Evolutionary conservation across 495 filamentous ascomycete genomes (phyloP), one percentile per base, ranked within the genome.

Genomic region (Neurospora sp.): DNA sequence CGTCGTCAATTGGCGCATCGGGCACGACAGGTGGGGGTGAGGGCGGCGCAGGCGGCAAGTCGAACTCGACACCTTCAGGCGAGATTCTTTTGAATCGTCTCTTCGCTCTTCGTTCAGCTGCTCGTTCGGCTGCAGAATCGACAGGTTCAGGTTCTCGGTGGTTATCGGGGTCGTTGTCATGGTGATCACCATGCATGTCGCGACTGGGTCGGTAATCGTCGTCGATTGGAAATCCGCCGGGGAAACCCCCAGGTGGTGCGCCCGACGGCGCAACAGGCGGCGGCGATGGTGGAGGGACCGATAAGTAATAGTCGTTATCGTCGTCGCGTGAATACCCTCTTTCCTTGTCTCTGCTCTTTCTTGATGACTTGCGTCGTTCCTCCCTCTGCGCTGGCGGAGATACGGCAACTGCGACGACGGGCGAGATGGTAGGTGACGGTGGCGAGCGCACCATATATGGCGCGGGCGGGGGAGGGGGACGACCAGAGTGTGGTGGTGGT

Each of bases 181-280:
- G 73, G 5, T 10, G 53, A 31, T 66, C 53, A 31, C 22, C 53
- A 66, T 66, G 53, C 53, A 66, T 66, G 53, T 66, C 53, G 53
- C 53, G 53, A 66, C 53, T 66, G 12, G 53, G 53, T 73, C 53
- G 59, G 12, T 78, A 75, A 20, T 82, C 84, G 35, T 80, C 77
- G 70, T 83, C 84, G 37, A 75, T 31, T 3, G 86, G 87, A 74
- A 86, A 88, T 22, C 81, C 82, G 68, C 85, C 85, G 68, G 86
- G 87, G 16, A 85, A 72, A 1, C 76, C 80, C 40, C 81, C 90
- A 84, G 48, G 68, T 85, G 86, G 74, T 88, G 84, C 77, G 90
- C 84, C 44, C 87, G 83, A 69, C 41, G 40, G 76, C 44, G 35
- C 70, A 46, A 27, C 39, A 69, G 42, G 46, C 35, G 66, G 75